phyloP scores from a whole-genome alignment of 2,329 filamentous ascomycete species.

The Westerdykella aurantiaca region DNA sequence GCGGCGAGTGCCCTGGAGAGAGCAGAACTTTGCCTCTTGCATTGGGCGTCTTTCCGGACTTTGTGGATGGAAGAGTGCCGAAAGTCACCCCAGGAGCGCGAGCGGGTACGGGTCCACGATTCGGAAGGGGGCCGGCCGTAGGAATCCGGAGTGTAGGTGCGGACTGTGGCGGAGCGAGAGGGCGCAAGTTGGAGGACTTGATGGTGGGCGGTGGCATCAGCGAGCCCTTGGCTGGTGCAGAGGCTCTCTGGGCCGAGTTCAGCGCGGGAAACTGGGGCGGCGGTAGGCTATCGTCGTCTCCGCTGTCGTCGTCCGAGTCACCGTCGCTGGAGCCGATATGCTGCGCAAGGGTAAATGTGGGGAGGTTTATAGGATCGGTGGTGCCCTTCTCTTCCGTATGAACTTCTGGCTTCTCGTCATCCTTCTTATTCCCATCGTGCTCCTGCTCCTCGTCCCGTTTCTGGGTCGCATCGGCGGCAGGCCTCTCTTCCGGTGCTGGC shows the following conservation, averaged over 20 bases:
- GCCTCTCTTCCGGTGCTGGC: not conserved
- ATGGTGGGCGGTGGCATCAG: constrained; percentile 34
- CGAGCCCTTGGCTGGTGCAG: constrained; percentile 14
- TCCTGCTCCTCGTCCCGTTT: not conserved
- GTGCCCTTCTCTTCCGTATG: constrained; percentile 3
- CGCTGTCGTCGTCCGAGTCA: constrained; percentile 26
- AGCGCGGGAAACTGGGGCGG: constrained; percentile 42
- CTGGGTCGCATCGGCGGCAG: not conserved
- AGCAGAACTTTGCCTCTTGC: constrained; percentile 64
- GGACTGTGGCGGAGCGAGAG: constrained; percentile 18
- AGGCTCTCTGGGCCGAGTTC: constrained; percentile 44
- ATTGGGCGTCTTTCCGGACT: constrained; percentile 38
- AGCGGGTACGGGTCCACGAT: constrained; percentile 40
- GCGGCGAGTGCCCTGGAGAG: constrained; percentile 83
- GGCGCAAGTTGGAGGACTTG: constrained; percentile 33
- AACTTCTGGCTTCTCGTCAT: no score
- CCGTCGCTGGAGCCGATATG: constrained; percentile 26
- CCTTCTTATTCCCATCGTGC: no score
- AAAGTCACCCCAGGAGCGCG: constrained; percentile 6
- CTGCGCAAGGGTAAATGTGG: constrained; percentile 33
- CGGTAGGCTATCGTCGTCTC: constrained; percentile 25
- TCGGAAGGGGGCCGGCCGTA: constrained; percentile 45
- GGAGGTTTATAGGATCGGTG: no score
- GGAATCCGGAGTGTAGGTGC: constrained; percentile 35
- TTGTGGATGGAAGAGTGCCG: constrained; percentile 38